Conservation (phyloP, 805 yeast genomes). For the Maudiozyma bulderi region DNA sequence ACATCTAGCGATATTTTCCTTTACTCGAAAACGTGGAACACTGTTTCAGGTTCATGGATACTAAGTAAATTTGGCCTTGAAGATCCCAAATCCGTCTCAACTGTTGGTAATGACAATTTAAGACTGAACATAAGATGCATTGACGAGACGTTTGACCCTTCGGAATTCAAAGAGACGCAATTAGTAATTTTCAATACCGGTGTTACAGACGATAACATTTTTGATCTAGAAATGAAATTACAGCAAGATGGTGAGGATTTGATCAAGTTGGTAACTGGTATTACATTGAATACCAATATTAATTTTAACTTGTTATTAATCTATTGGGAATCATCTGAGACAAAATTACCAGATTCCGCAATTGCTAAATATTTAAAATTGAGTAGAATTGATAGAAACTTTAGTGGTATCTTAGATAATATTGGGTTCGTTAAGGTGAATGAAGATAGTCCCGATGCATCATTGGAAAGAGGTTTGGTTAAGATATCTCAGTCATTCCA, state of each 20-base stretch:
- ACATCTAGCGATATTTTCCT: constrained; percentile 13
- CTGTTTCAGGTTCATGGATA: constrained; percentile 28
- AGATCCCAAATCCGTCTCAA: constrained; percentile 1
- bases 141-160: constrained; percentile 17
- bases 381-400: constrained; percentile 25
- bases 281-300: constrained; percentile 28
- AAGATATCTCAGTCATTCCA: constrained; percentile 16
- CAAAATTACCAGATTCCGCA: constrained; percentile 10
- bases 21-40: constrained; percentile 19
- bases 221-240: constrained; percentile 28
- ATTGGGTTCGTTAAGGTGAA: constrained; percentile 24
- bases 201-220: constrained; percentile 25
- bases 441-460: constrained; percentile 23
- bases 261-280: constrained; percentile 29
- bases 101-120: constrained; percentile 2
- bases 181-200: constrained; percentile 33
- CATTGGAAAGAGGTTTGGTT: constrained; percentile 24
- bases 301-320: constrained; percentile 28
- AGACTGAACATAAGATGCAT: constrained; percentile 17
- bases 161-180: constrained; percentile 23
- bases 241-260: constrained; percentile 29
- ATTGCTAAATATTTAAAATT: constrained; percentile 15
- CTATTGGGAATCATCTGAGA: constrained; percentile 34
- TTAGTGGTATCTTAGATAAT: constrained; percentile 20
- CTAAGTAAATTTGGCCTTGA: constrained; percentile 26